These are phyloP conservation scores for Hypoxylon sp. DNA, from an alignment of 2,329 filamentous ascomycete species.

Conservation along the genomic window DNA sequence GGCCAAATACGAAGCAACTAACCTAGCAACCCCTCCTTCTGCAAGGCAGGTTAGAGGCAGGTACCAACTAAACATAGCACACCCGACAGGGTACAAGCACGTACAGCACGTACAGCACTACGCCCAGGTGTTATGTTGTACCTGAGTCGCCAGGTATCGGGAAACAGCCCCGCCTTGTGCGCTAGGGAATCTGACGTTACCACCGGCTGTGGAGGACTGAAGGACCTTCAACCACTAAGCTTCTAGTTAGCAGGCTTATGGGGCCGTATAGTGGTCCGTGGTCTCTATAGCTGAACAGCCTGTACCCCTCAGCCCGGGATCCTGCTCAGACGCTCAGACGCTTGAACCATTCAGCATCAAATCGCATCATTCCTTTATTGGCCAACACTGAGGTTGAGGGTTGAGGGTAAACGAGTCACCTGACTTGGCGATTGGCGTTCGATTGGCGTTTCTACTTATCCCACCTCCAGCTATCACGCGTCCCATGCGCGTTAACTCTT, in stretches of 20 bases:
- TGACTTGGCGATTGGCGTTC: slow-evolving; percentile 39
- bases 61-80: not conserved
- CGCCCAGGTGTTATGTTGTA: not conserved
- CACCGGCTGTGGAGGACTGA: slow-evolving; percentile 17
- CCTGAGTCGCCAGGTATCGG: not conserved
- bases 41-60: not conserved
- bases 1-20: slow-evolving; percentile 32
- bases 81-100: not conserved
- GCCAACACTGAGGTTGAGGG: slow-evolving; percentile 1
- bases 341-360: slow-evolving; percentile 9
- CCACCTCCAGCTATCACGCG: slow-evolving; percentile 20
- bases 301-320: slow-evolving; percentile 24
- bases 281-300: slow-evolving; percentile 26
- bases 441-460: too few species aligned
- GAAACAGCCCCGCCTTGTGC: slow-evolving; percentile 20
- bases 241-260: slow-evolving; percentile 14
- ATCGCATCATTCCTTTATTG: slow-evolving; percentile 25
- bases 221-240: slow-evolving; percentile 17
- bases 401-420: slow-evolving; percentile 27
- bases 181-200: slow-evolving; percentile 37
- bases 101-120: not conserved
- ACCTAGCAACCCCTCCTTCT: slow-evolving; percentile 13
- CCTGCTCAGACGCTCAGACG: not conserved
- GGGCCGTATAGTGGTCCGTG: slow-evolving; percentile 24
- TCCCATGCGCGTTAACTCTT: slow-evolving; percentile 19